Evolutionary conservation across 306 rosid species (phyloP), one percentile per base, ranked within the genome.

Genomic region (Potentilla sterilis): DNA sequence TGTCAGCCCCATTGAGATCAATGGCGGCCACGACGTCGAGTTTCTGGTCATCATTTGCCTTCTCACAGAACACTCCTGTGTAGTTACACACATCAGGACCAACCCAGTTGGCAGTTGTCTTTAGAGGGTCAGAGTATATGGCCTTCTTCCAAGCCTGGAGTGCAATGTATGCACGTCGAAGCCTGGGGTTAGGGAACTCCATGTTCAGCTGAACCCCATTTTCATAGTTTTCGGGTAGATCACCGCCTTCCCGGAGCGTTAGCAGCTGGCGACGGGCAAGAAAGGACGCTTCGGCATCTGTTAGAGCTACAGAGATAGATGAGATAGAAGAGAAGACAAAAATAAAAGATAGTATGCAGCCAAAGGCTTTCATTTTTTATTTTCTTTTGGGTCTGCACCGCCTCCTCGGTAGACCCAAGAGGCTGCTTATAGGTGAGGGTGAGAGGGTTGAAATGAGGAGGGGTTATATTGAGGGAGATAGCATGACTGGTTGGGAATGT

Each of bases 381-480:
- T 61, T 49, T 7, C 44, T 66, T 35, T 32, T 15, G 38, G 57
- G 41, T 32, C 43, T 59, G 12, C 82, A 54, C 81, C 58, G 78
- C 87, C 85, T 69, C 82, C 85, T 78, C 72, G 80, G 80, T 69
- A 63, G 69, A 67, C 76, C 87, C 82, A 74, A 81, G 85, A 81
- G 85, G 87, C 71, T 73, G 77, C 81, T 69, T 73, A 54, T 52
- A 38, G 64, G 68, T 55, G 44, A 49, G 40, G 74, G 12, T 68
- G 74, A 37, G 43, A 21, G 22, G 67, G 24, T 40, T 46, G 52
- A 54, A 24, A 35, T 2, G 32, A 21, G 54, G 34, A 7, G 64
- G 42, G 61, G 41, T 52, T 67, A 57, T 52, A 65, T 67, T 49
- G 38, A 44, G 67, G 9, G 70, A 7, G 15, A 65, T 16, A 28